phyloP scores from a whole-genome alignment of 2,329 filamentous ascomycete genomes.

The Aureobasidium sp. region DNA sequence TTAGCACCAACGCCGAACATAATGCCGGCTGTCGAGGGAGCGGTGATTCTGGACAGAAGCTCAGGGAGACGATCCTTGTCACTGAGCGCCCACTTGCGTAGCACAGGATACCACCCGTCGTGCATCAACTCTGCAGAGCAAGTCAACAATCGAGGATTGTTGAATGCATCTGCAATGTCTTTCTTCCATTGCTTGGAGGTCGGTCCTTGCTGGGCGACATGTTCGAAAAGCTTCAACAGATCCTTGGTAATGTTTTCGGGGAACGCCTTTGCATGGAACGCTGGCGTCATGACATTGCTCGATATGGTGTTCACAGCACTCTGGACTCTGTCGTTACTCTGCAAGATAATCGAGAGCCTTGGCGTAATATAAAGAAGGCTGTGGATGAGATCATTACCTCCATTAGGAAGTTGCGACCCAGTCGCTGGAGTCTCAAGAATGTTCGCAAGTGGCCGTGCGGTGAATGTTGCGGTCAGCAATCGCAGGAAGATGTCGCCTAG shows the following conservation, averaged over 20 bases:
- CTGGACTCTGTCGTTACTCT: conserved; percentile 76
- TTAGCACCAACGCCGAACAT: conserved; percentile 98
- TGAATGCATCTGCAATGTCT: conserved; percentile 85
- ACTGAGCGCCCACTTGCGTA: conserved; percentile 73
- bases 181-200: conserved; percentile 89
- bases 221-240: conserved; percentile 64
- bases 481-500: conserved; percentile 82
- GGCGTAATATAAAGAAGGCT: conserved; percentile 74
- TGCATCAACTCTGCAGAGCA: conserved; percentile 57
- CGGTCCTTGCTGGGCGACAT: conserved; percentile 67
- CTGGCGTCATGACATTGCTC: conserved; percentile 70
- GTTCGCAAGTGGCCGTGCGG: conserved; percentile 49
- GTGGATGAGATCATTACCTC: conserved; percentile 58
- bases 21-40: conserved; percentile 87
- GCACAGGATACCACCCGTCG: conserved; percentile 69
- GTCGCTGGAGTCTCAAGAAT: conserved; percentile 27
- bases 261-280: conserved; percentile 75
- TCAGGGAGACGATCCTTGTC: conserved; percentile 88
- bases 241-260: conserved; percentile 72
- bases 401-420: conserved; percentile 37
- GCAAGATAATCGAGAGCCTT: conserved; percentile 70
- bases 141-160: conserved; percentile 79
- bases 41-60: conserved; percentile 65
- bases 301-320: conserved; percentile 74
- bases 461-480: conserved; percentile 87